Base-by-base conservation (phyloP, 148 eudicot genomes). In the Simmondsia chinensis region DNA sequence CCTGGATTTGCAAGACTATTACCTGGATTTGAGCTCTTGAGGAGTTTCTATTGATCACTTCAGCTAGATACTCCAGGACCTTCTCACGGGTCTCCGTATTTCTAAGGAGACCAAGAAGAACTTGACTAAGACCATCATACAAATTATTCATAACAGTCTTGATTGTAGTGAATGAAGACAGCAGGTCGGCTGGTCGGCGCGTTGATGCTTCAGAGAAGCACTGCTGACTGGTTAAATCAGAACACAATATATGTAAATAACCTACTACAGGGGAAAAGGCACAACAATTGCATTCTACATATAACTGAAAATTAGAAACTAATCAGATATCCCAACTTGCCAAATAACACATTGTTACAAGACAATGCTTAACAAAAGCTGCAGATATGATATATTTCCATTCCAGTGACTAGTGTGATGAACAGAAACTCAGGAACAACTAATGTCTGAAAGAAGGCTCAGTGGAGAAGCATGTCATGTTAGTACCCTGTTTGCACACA, bases 11-110 rank as follows among this genome's bases (percentile, higher is more conserved):
- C 13, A 41, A 20, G 61, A 23, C 35, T 20, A 17, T 40, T 57
- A 81, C 99, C 95, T 91, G 99, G 33, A 91, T 63, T 56, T 80
- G 94, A 20, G 79, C 71, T 73, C 99, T 74, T 32, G 95, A 74
- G 15, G 94, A 29, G 48, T 91, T 91, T 48, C 57, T 79, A 52
- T 91, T 91, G 54, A 85, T 77, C 63, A 91, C 94, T 59, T 73
- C 80, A 9, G 77, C 93, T 33, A 91, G 68, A 64, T 85, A 91
- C 68, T 70, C 73, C 6, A 91, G 66, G 49, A 82, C 94, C 70
- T 64, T 76, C 68, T 85, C 95, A 35, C 95, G 94, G 43, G 83
- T 75, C 28, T 63, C 83, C 8, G 89, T 57, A 31, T 77, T 85
- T 57, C 60, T 91, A 14, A 91, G 81, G 50, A 91, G 99, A 63